Base-by-base conservation (phyloP, 2,329 filamentous ascomycete species). In the Biscogniauxia sp. region DNA sequence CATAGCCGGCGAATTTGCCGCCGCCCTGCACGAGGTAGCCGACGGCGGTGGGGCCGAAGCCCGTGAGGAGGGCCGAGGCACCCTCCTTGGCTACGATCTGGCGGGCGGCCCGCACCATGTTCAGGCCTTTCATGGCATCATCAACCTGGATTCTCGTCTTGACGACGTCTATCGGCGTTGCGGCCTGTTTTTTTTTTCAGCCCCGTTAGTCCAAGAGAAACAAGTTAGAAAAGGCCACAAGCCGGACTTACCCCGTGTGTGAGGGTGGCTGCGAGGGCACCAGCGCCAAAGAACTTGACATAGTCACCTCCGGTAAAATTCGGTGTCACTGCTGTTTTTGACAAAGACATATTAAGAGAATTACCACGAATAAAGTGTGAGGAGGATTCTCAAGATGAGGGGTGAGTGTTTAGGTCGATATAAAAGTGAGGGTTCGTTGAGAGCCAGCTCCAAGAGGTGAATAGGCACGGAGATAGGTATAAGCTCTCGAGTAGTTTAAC, bases 111-210 rank as follows among this genome's bases (percentile, higher is more conserved):
- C 87, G 86, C 74, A 95, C 82, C 84, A 96, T 87, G 77, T 92
- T 92, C 72, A 85, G 84, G 78, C 93, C 93, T 82, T 95, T 95
- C 78, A 91, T 88, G 68, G 82, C 84, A 71, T 92, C 91, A 79
- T 96, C 92, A 74, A 96, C 90, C 80, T 96, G 92, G 76, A 96
- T 94, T 72, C 91, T 87, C 70, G 92, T 96, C 85, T 96, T 96
- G 79, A 96, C 90, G 75, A 93, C 93, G 74, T 79, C 79, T 63
- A 80, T 84, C 52, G 82, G 82, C 5, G 82, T 84, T 13, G 79
- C 81, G n/a, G 79, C 80, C 80, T 83, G 56, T 53, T n/a, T 2
- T 52, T 52, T 15, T 45, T n/a, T 9, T 45, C 15, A 1, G 3
- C 37, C 56, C 19, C 3, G 11, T 13, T 32, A 32, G 28, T 32